phyloP scores from a whole-genome alignment of 352 stramenopile species.

The Globisporangium abappressorium region DNA sequence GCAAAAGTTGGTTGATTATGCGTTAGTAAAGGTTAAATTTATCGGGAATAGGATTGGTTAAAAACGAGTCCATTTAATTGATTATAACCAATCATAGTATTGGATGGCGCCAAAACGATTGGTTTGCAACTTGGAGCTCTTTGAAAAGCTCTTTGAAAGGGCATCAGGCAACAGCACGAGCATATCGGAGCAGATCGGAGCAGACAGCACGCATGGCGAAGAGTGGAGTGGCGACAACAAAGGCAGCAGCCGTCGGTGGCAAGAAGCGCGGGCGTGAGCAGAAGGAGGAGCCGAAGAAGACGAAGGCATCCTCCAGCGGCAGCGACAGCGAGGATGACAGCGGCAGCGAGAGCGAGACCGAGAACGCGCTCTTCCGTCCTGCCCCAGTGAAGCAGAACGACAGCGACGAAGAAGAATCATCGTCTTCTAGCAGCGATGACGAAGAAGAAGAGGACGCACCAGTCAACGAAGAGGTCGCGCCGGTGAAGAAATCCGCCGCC shows the following conservation, averaged over 20 bases:
- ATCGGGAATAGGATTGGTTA: neutral
- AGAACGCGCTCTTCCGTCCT: slow-evolving; percentile 75
- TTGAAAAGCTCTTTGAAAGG: slow-evolving; percentile 13
- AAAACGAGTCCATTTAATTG: neutral
- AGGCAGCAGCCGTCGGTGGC: slow-evolving; percentile 6
- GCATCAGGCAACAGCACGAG: slow-evolving; percentile 1
- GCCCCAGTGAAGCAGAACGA: slow-evolving; percentile 27
- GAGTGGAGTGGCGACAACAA: neutral
- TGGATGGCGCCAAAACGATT: slow-evolving; percentile 5
- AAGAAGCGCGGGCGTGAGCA: slow-evolving; percentile 39
- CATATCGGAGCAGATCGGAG: neutral
- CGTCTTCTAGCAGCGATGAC: slow-evolving; percentile 19
- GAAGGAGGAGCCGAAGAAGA: slow-evolving; percentile 1
- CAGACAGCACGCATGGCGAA: slow-evolving; percentile 7
- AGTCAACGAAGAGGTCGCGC: slow-evolving; percentile 32
- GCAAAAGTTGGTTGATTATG: neutral
- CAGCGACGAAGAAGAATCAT: slow-evolving; percentile 25
- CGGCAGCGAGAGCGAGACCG: slow-evolving; percentile 50
- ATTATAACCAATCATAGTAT: slow-evolving; percentile 6
- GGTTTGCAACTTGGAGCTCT: slow-evolving; percentile 9
- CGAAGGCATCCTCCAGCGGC: slow-evolving; percentile 5
- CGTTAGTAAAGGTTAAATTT: neutral
- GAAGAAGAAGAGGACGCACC: slow-evolving; percentile 68
- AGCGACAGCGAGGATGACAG: slow-evolving; percentile 14
- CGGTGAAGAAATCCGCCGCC: slow-evolving; percentile 5